Percentiles rank a stretch among this genome's conserved stretches.
phyloP scores from a whole-genome alignment of 257 asterid species.

The Haberlea rhodopensis region DNA sequence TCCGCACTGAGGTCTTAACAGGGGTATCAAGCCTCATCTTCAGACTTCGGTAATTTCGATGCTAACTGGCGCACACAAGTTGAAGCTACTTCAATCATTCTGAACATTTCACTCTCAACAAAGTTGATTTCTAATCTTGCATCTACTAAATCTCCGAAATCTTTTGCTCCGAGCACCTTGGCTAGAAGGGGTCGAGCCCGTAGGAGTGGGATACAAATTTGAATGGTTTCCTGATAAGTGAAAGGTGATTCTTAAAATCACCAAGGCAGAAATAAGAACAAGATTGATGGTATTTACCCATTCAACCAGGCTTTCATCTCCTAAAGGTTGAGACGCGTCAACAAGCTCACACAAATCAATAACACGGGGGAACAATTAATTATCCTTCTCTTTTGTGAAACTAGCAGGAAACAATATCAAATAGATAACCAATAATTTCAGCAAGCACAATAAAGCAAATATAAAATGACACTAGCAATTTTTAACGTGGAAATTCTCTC shows the following conservation, averaged over 20 bases:
- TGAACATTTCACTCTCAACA: constrained; percentile 60
- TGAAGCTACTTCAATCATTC: constrained; percentile 91
- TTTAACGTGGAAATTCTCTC: no score
- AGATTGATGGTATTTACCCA: constrained; percentile 55
- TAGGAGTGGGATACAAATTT: constrained; percentile 7
- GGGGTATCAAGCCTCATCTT: no score
- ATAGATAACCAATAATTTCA: no score
- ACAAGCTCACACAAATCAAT: no score
- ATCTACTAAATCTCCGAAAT: constrained; percentile 59
- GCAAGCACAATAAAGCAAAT: no score
- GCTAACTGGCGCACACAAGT: constrained; percentile 85
- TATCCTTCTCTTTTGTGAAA: no score
- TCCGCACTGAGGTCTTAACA: no score
- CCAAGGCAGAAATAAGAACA: constrained; percentile 5
- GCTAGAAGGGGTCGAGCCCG: constrained; percentile 82
- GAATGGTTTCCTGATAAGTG: constrained; percentile 19
- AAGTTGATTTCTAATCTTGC: constrained; percentile 50
- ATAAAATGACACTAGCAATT: no score
- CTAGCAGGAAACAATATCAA: no score
- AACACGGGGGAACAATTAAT: no score
- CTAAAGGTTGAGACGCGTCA: constrained; percentile 78
- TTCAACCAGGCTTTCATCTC: constrained; percentile 87
- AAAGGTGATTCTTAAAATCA: constrained; percentile 5
- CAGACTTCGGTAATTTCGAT: constrained; percentile 65
- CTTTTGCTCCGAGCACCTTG: constrained; percentile 64